Base-by-base conservation (phyloP, 1,284 basidiomycete species). In the Apiotrichum veenhuisii region DNA sequence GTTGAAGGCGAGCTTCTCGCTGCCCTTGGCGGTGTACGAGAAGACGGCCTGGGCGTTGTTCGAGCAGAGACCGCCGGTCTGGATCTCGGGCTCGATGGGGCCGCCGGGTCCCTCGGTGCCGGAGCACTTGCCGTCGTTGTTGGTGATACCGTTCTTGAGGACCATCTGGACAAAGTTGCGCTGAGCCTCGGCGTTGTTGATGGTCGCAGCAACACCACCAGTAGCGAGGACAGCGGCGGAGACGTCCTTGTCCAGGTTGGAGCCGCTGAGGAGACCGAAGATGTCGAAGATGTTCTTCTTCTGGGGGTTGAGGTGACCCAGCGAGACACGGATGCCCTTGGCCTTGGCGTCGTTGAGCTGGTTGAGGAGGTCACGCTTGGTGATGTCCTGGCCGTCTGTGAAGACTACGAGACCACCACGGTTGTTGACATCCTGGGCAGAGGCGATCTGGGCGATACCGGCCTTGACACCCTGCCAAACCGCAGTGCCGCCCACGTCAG, bases 71-170 rank as follows among this genome's bases (percentile, higher is more conserved):
- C 50, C 59, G 48, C 8, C 30, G 46, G 45, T 54, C 45, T 40
- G 59, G 51, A 50, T 41, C 59, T 52, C 52, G 48, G 41, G 23
- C 30, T 50, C 47, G 23, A 23, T 33, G 23, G 37, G 37, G 5
- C 37, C 37, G 18, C 37, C 37, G n/a, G n/a, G n/a, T 8, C 49
- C 25, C 26, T 49, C 47, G 38, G 36, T 36, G 30, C 53, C 53
- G 33, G 15, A 17, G 42, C 54, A 55, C 38, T 43, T 34, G 42
- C 54, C 54, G 54, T 55, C 54, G 42, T 55, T 55, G 54, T 55
- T 55, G 41, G 54, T 55, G 47, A 55, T 36, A 44, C 54, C 54
- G 54, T 55, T 50, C 54, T 55, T 55, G 42, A 55, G 30, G 8
- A 55, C 48, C 41, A 37, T 33, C 30, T 50, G 23, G 43, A 55